Percentiles rank a stretch among this genome's conserved stretches.
phyloP scores from a whole-genome alignment of 164 flowering plant species.

The Magnolia changhungtana region DNA sequence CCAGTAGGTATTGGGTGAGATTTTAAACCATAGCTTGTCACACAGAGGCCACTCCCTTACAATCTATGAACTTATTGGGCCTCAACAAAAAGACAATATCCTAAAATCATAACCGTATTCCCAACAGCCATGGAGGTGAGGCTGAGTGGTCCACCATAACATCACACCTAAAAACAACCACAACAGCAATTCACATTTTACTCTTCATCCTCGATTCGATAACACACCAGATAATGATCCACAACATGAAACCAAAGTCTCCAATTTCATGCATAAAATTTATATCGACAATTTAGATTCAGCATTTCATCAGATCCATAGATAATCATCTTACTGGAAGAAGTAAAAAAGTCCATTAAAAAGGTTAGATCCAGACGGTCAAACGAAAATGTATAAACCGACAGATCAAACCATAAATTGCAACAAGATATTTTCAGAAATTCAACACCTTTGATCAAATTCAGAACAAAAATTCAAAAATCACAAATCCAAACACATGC shows the following conservation, averaged over 20 bases:
- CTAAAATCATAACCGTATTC: neutral
- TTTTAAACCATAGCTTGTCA: too few species aligned
- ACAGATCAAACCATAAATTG: neutral
- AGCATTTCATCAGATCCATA: neutral
- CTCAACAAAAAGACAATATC: too few species aligned
- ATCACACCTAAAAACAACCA: neutral
- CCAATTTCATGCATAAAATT: neutral
- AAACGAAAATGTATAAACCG: too few species aligned
- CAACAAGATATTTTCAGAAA: neutral
- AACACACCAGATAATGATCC: neutral
- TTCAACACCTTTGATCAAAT: neutral
- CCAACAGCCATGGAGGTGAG: neutral
- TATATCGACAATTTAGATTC: too few species aligned
- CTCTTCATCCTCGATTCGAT: neutral
- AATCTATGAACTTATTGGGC: too few species aligned
- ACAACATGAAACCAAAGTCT: neutral
- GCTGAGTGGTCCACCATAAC: too few species aligned
- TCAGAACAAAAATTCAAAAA: too few species aligned
- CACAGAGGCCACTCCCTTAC: too few species aligned
- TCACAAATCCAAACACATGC: neutral
- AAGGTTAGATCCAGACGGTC: too few species aligned
- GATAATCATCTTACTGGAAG: neutral
- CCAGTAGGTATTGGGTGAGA: too few species aligned
- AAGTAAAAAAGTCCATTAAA: neutral
- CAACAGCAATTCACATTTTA: neutral